A percentile compares a stretch with the other conserved stretches of the same genome.
Evolutionary conservation across 2,329 filamentous ascomycete species (phyloP).

Genomic region (Verticillium klebahnii): DNA sequence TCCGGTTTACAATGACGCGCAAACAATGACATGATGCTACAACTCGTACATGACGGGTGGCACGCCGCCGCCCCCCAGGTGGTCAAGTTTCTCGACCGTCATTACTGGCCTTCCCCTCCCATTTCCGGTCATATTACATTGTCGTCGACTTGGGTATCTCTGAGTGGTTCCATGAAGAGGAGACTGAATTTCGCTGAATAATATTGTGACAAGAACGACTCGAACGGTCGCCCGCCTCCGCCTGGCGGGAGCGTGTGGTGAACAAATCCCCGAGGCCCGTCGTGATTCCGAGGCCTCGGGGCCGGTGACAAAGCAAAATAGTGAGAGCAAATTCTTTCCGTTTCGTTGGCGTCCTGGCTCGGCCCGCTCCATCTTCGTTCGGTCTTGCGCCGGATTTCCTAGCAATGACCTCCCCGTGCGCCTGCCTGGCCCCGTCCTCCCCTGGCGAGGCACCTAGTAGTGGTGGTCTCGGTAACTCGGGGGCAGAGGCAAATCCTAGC

Average conservation of each 20-base stretch:
- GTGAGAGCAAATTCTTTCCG: neutral
- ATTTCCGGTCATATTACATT: neutral
- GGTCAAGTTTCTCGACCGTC: neutral
- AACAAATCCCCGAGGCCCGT: neutral
- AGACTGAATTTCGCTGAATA: conserved; percentile 5
- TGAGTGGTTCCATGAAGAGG: conserved; percentile 7
- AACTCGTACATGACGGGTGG: no score
- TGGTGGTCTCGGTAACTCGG: neutral
- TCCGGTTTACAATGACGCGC: no score
- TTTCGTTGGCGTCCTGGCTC: neutral
- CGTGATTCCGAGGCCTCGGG: neutral
- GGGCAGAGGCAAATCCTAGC: conserved; percentile 26
- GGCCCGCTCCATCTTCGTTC: neutral
- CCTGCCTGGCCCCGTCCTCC: neutral
- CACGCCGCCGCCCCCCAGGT: no score
- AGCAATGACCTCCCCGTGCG: neutral
- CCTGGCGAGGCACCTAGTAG: neutral
- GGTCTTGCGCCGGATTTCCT: neutral
- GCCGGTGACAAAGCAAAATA: neutral
- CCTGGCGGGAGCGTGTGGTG: neutral
- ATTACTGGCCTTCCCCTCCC: neutral
- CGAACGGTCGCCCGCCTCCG: neutral
- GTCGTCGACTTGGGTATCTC: neutral
- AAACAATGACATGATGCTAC: no score
- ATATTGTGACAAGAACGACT: neutral